Conservation (phyloP, 2,329 filamentous ascomycete genomes). For the Aspergillus ibericus region DNA sequence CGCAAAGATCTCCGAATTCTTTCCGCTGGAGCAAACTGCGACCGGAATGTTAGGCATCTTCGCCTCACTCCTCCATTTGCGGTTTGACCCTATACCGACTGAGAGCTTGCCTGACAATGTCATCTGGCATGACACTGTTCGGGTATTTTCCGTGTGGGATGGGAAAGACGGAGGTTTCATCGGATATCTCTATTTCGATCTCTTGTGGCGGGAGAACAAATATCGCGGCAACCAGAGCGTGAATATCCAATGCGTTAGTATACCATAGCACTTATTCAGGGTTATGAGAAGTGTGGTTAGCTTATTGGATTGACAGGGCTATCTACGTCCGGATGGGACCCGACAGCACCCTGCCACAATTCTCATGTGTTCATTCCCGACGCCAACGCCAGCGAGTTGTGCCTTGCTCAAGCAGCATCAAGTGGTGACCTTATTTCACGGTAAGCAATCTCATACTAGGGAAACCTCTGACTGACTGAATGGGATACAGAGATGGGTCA, state of each 20-base stretch:
- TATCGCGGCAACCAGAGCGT: background rate
- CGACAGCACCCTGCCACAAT: background rate
- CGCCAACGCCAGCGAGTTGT: background rate
- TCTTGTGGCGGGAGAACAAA: background rate
- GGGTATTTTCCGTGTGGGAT: background rate
- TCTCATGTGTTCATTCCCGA: background rate
- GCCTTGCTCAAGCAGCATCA: background rate
- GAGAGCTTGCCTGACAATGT: background rate
- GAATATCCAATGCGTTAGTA: background rate
- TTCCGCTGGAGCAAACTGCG: background rate
- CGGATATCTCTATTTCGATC: background rate
- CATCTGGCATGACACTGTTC: background rate
- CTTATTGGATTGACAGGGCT: background rate
- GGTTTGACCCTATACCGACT: background rate
- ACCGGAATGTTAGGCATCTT: background rate
- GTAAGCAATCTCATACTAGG: background rate
- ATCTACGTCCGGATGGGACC: background rate
- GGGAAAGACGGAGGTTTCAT: background rate
- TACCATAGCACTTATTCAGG: background rate
- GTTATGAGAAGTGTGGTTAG: accelerated
- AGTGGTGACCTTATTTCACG: background rate
- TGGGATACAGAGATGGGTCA: background rate
- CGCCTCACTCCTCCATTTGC: background rate
- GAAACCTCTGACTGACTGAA: no score
- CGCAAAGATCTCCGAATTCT: background rate